phyloP scores from a whole-genome alignment of 2,329 filamentous ascomycete species.

The Keithomyces neogunnii region DNA sequence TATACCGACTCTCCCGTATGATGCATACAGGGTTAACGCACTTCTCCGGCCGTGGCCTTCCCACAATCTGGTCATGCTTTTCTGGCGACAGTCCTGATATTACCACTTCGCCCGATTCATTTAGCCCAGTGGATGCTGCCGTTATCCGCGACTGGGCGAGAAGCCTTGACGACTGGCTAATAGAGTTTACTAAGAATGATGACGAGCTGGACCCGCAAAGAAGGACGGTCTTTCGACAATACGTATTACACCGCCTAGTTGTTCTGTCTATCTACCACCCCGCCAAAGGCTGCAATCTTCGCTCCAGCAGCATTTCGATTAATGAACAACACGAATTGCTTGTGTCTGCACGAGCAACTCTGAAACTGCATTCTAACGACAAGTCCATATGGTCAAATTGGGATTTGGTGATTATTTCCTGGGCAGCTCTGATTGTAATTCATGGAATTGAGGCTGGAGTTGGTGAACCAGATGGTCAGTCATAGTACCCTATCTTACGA shows the following conservation, averaged over 20 bases:
- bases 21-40: constrained; percentile 34
- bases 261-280: constrained; percentile 35
- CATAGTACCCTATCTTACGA: neutral
- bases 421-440: constrained; percentile 34
- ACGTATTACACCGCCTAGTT: constrained; percentile 31
- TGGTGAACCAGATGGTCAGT: constrained; percentile 27
- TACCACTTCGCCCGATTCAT: constrained; percentile 16
- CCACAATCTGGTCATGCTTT: constrained; percentile 35
- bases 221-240: constrained; percentile 29
- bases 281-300: constrained; percentile 28
- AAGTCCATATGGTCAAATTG: constrained; percentile 34
- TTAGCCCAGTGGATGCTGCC: constrained; percentile 29
- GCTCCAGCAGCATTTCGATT: constrained; percentile 25
- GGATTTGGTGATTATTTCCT: constrained; percentile 35
- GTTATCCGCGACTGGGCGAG: constrained; percentile 34
- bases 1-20: constrained; percentile 33
- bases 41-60: constrained; percentile 32
- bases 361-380: constrained; percentile 31
- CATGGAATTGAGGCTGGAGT: constrained; percentile 31
- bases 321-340: constrained; percentile 32
- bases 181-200: constrained; percentile 24
- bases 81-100: constrained; percentile 13
- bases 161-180: constrained; percentile 32
- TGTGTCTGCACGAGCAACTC: constrained; percentile 29
- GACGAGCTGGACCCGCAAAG: constrained; percentile 24